Evolutionary conservation across 768 basidiomycete species (phyloP).

Genomic region (Pulveroboletus sp.): DNA sequence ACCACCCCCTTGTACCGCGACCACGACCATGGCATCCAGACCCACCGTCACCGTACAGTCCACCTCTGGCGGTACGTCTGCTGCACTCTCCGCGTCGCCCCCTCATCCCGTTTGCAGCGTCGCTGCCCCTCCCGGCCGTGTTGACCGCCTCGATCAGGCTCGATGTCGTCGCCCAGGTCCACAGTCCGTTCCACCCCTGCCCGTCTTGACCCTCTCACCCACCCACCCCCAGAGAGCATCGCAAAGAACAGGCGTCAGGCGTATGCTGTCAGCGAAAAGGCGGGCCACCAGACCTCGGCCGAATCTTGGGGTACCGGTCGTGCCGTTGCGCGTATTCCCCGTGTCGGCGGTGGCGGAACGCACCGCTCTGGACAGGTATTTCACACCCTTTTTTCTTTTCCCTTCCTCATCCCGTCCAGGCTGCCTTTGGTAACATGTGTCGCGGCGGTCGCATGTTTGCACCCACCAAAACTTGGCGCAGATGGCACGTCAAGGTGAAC

Average conservation of each 20-base stretch:
- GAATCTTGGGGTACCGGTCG: constrained; percentile 99
- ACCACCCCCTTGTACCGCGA: constrained; percentile 27
- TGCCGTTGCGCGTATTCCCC: constrained; percentile 99
- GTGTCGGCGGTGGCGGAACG: constrained; percentile 98
- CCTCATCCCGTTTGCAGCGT: constrained; percentile 28
- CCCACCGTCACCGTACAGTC: constrained; percentile 87
- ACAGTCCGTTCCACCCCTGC: constrained; percentile 74
- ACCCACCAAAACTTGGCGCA: constrained; percentile 99
- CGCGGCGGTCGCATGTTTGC: constrained; percentile 99
- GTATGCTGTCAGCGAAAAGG: constrained; percentile 95
- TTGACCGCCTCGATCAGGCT: constrained; percentile 97
- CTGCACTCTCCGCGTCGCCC: neutral
- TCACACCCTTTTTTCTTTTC: neutral
- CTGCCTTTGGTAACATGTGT: constrained; percentile 99
- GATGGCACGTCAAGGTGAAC: constrained; percentile 99
- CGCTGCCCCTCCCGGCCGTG: constrained; percentile 92
- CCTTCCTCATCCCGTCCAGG: constrained; percentile 42
- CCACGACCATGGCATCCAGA: constrained; percentile 70
- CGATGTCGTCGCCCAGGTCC: constrained; percentile 97
- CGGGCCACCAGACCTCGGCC: constrained; percentile 97
- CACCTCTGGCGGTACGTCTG: constrained; percentile 62
- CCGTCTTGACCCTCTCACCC: neutral
- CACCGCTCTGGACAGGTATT: constrained; percentile 93
- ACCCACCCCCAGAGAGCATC: constrained; percentile 71
- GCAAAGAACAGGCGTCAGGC: constrained; percentile 98